A percentile compares a stretch with the other conserved stretches of the same genome.
Conservation (phyloP, 2,329 filamentous ascomycete species). For the Dothiorella sarmentorum region DNA sequence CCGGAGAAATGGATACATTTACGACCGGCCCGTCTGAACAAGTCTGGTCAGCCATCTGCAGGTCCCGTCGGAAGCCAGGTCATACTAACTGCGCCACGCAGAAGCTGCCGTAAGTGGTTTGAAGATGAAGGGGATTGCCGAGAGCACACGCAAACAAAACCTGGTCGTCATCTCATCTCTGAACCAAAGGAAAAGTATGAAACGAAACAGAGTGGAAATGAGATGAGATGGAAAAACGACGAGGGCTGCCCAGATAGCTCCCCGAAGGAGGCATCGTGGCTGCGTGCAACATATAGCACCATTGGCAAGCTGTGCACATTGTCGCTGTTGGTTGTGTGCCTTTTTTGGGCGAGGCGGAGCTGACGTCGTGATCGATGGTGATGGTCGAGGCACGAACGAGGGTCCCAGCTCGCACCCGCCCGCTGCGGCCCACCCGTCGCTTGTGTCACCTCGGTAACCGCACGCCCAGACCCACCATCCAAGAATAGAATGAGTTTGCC, state of each 20-base stretch:
- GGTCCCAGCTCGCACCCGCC: constrained; percentile 16
- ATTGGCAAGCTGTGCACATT: constrained; percentile 21
- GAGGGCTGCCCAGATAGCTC: constrained; percentile 23
- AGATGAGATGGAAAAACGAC: constrained; percentile 26
- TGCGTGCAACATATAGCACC: constrained; percentile 26
- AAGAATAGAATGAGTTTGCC: constrained; percentile 8
- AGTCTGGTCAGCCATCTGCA: constrained; percentile 12
- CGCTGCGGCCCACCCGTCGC: constrained; percentile 18
- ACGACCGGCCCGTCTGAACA: background rate
- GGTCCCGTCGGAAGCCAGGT: background rate
- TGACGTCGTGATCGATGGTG: constrained; percentile 20
- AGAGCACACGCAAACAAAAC: constrained; percentile 27
- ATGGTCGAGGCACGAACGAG: too few species aligned
- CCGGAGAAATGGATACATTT: background rate
- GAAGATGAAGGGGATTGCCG: constrained; percentile 19
- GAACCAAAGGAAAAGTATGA: constrained; percentile 28
- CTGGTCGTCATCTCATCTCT: constrained; percentile 38
- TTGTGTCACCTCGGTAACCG: constrained; percentile 19
- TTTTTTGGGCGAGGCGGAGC: constrained; percentile 25
- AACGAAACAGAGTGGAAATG: constrained; percentile 24
- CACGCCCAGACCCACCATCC: too few species aligned
- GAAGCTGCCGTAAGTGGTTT: constrained; percentile 9
- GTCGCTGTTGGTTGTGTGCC: constrained; percentile 23
- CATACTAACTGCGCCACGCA: constrained; percentile 3
- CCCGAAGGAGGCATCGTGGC: constrained; percentile 24